Evolutionary conservation across 257 asterid genomes (phyloP), one percentile per base, ranked within the genome.

Genomic region (Fraxinus cuspidata): DNA sequence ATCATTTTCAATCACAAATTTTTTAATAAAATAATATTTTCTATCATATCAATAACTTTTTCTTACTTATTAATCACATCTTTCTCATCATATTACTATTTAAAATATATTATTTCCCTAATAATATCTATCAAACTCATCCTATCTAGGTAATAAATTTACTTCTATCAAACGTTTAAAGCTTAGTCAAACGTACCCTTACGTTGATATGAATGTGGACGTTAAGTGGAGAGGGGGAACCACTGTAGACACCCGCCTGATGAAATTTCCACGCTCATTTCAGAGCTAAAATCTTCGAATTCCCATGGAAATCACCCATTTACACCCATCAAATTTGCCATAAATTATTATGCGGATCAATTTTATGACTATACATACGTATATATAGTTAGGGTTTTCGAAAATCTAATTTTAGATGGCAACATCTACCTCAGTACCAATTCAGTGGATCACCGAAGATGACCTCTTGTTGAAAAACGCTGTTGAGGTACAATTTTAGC

Each of bases 401-500:
- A 31, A 75, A 58, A 68, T 67, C 76, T 70, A 69, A 71, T 29
- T 82, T 79, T 19, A 63, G 79, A 92, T 92, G 97, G 90, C 89
- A 44, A 82, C 79, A 67, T 78, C 86, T 80, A 73, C 83, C 81
- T 77, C 88, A 75, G 86, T 64, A 70, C 69, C 88, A 38, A n/a
- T 77, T 77, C 76, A 76, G 70, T 94, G 97, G 99, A 84, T 85
- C 73, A 91, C 97, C 32, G 97, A 92, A 78, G 99, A 94, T 70
- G 97, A 94, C 88, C 85, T 94, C 74, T 81, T 92, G 84, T 76
- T 94, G 83, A 94, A 91, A 87, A 91, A 87, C 81, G 91, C 97
- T 18, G 87, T 90, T 21, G 97, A 94, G 99, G 98, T 94, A 82
- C 77, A 70, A 63, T 10, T 23, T 7, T 11, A 25, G 32, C 18